A percentile compares a stretch with the other conserved stretches of the same genome.
phyloP scores from a whole-genome alignment of 345 rosid genomes.

The Gossypium mustelinum region DNA sequence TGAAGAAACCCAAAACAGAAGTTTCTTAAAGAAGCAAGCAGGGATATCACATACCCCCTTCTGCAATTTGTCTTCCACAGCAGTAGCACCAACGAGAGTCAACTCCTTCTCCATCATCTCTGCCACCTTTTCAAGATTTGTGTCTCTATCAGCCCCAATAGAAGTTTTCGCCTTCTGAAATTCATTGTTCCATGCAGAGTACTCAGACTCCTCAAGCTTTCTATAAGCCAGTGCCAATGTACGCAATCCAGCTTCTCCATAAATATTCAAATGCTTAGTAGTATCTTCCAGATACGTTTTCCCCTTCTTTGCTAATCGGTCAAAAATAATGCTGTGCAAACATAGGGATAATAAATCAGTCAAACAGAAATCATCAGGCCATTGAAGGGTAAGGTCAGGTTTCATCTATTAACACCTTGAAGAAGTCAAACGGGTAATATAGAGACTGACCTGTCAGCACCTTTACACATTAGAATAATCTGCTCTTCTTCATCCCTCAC shows the following conservation, averaged over 20 bases:
- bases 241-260: slow-evolving; percentile 92
- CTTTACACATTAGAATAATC: slow-evolving; percentile 88
- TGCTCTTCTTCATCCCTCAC: slow-evolving; percentile 74
- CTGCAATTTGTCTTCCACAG: slow-evolving; percentile 97
- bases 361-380: not conserved
- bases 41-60: slow-evolving; percentile 60
- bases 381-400: not conserved
- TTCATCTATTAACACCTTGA: not conserved
- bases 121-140: slow-evolving; percentile 60
- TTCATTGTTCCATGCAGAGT: slow-evolving; percentile 71
- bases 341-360: slow-evolving; percentile 16
- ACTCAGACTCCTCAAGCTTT: slow-evolving; percentile 70
- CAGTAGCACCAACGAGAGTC: slow-evolving; percentile 92
- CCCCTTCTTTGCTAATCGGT: slow-evolving; percentile 80
- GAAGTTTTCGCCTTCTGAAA: slow-evolving; percentile 80
- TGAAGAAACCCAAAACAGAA: slow-evolving; percentile 17
- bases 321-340: slow-evolving; percentile 74
- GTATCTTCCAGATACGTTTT: slow-evolving; percentile 58
- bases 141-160: slow-evolving; percentile 77
- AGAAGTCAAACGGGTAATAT: not conserved
- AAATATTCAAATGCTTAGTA: slow-evolving; percentile 73
- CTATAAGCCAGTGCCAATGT: slow-evolving; percentile 79
- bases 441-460: slow-evolving; percentile 87
- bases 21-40: not conserved
- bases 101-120: slow-evolving; percentile 87